Evolutionary conservation across 1,284 basidiomycete genomes (phyloP).

Genomic region (Porogramme epimiltina): DNA sequence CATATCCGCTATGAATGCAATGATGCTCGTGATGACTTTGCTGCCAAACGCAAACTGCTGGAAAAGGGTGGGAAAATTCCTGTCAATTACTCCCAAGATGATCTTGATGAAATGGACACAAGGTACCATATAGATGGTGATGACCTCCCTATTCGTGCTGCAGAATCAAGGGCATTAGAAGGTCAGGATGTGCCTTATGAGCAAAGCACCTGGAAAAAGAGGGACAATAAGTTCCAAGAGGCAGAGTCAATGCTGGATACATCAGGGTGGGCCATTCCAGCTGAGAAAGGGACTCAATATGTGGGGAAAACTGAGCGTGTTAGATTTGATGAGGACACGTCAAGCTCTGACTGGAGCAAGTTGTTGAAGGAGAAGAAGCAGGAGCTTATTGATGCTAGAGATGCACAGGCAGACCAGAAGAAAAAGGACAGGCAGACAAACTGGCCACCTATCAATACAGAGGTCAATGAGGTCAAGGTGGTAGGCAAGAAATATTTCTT

Average conservation of each 20-base stretch:
- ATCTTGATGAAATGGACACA: neutral
- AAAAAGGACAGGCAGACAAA: neutral
- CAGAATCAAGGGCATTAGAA: neutral
- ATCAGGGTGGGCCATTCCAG: neutral
- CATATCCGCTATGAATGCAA: slow-evolving; percentile 21
- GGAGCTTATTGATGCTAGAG: neutral
- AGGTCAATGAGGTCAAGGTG: neutral
- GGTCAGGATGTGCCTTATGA: neutral
- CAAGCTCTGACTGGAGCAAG: neutral
- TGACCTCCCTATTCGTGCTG: neutral
- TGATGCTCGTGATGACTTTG: slow-evolving; percentile 22
- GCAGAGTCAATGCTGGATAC: neutral
- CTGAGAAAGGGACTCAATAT: too few species aligned
- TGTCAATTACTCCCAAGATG: neutral
- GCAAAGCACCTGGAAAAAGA: neutral
- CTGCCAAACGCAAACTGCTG: slow-evolving; percentile 10
- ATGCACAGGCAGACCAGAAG: neutral
- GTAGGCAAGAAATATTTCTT: neutral
- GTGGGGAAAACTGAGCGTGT: neutral
- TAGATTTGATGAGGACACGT: neutral
- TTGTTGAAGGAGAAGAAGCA: neutral
- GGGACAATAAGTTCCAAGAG: neutral
- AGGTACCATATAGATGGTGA: neutral
- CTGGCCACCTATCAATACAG: neutral
- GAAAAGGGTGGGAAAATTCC: neutral